A percentile compares a stretch with the other conserved stretches of the same genome.
phyloP scores from a whole-genome alignment of 495 filamentous ascomycete species.

The Copromyces sp. region DNA sequence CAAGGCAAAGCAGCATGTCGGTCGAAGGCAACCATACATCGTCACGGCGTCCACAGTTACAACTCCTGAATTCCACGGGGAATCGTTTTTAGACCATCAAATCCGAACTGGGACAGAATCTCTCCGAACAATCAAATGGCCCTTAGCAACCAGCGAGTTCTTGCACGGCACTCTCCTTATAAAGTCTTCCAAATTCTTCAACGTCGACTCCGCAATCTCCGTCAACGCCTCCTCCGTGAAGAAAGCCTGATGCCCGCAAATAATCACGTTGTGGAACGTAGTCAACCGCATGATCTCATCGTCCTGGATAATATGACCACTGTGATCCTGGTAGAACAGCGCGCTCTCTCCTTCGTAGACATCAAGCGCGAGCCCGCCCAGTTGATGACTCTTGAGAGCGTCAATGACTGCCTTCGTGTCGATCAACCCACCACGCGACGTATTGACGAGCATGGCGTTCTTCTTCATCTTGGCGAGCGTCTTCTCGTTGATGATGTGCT shows the following conservation, averaged over 20 bases:
- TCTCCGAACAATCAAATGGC: slow-evolving; percentile 5
- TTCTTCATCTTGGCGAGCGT: slow-evolving; percentile 46
- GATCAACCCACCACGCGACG: slow-evolving; percentile 54
- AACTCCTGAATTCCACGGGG: not conserved
- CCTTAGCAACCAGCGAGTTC: slow-evolving; percentile 26
- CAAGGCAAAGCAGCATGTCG: not conserved
- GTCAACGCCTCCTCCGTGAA: slow-evolving; percentile 56
- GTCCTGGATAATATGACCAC: slow-evolving; percentile 57
- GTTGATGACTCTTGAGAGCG: slow-evolving; percentile 46
- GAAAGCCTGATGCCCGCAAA: slow-evolving; percentile 62
- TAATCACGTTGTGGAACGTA: slow-evolving; percentile 59
- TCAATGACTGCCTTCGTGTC: slow-evolving; percentile 48
- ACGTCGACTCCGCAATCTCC: slow-evolving; percentile 53
- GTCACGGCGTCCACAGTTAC: not conserved
- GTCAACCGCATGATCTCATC: slow-evolving; percentile 58
- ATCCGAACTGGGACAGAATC: slow-evolving; percentile 17
- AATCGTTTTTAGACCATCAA: not conserved
- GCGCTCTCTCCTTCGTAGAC: slow-evolving; percentile 46
- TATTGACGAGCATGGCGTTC: slow-evolving; percentile 56
- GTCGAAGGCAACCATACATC: not conserved
- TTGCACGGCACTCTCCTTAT: slow-evolving; percentile 19
- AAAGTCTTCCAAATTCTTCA: slow-evolving; percentile 42
- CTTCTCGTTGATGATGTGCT: slow-evolving; percentile 48
- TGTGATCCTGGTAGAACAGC: slow-evolving; percentile 57
- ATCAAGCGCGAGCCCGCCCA: slow-evolving; percentile 47